Percentiles rank a stretch among this genome's conserved stretches.
Conservation (phyloP, 768 basidiomycete species). For the Kwoniella botswanensis region DNA sequence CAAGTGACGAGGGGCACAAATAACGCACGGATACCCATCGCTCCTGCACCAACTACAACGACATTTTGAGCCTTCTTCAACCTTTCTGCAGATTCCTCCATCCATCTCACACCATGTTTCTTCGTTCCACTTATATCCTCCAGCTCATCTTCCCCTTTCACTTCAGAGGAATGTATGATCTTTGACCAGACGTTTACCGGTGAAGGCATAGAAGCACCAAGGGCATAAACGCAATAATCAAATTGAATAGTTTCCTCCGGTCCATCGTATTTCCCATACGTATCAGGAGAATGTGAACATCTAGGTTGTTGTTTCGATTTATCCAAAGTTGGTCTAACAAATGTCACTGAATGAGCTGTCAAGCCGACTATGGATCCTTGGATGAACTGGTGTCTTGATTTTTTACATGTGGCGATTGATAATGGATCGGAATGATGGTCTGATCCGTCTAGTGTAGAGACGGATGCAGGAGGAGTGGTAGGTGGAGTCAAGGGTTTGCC, state of each 20-base stretch:
- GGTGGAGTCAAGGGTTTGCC: conserved; percentile 23
- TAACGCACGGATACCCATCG: conserved; percentile 58
- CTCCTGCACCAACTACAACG: conserved; percentile 60
- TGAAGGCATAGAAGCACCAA: conserved; percentile 53
- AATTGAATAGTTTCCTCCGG: conserved; percentile 53
- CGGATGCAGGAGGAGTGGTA: conserved; percentile 22
- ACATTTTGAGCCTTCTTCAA: conserved; percentile 52
- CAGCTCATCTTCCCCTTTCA: conserved; percentile 11
- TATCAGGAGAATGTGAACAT: conserved; percentile 12
- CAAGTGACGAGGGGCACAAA: not conserved
- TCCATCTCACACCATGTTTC: conserved; percentile 51
- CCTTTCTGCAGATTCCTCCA: conserved; percentile 50
- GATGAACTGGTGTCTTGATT: conserved; percentile 33
- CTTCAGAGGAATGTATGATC: conserved; percentile 25
- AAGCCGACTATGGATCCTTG: conserved; percentile 36
- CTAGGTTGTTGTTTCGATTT: conserved; percentile 11
- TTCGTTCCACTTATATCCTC: conserved; percentile 48
- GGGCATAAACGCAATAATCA: conserved; percentile 55
- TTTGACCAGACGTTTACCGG: conserved; percentile 55
- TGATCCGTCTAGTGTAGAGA: not conserved
- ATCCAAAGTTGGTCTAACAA: conserved; percentile 28
- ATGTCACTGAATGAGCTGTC: conserved; percentile 38
- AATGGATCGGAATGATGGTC: conserved; percentile 5
- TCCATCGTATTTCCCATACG: conserved; percentile 32
- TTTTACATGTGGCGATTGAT: not conserved